Evolutionary conservation across 1,284 basidiomycete genomes (phyloP).

Genomic region (Trametes hirsuta): DNA sequence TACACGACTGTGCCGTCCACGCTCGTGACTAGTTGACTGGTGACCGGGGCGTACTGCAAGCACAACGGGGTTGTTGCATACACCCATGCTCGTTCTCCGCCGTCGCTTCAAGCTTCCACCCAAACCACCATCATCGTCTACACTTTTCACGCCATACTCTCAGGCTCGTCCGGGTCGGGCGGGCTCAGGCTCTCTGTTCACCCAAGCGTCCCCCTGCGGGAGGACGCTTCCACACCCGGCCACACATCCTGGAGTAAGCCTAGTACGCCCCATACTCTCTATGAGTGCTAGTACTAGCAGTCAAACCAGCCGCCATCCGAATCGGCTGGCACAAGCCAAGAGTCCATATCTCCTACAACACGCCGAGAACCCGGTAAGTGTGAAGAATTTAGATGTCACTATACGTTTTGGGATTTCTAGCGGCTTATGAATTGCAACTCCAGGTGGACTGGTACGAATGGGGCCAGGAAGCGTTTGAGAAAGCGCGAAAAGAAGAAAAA

Average conservation of each 20-base stretch:
- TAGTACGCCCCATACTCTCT: neutral
- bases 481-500: conserved; percentile 41
- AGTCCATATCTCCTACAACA: conserved; percentile 50
- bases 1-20: too few relatives aligned
- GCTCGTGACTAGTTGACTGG: too few relatives aligned
- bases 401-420: too few relatives aligned
- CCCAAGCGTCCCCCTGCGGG: neutral
- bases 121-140: neutral
- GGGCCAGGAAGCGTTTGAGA: conserved; percentile 42
- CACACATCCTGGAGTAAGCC: neutral
- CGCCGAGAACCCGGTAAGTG: conserved; percentile 44
- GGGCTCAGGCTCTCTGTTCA: neutral
- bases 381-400: neutral
- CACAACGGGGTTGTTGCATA: neutral
- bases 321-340: conserved; percentile 42
- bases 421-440: neutral
- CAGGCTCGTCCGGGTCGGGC: neutral
- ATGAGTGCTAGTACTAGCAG: conserved; percentile 1
- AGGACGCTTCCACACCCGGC: neutral
- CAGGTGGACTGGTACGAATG: conserved; percentile 48
- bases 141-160: neutral
- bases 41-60: too few relatives aligned
- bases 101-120: neutral
- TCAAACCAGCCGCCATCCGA: conserved; percentile 17
- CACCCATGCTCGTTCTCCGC: neutral